Evolutionary conservation across 345 rosid species (phyloP), one percentile per base, ranked within the genome.

Genomic region (Sonneratia alba): DNA sequence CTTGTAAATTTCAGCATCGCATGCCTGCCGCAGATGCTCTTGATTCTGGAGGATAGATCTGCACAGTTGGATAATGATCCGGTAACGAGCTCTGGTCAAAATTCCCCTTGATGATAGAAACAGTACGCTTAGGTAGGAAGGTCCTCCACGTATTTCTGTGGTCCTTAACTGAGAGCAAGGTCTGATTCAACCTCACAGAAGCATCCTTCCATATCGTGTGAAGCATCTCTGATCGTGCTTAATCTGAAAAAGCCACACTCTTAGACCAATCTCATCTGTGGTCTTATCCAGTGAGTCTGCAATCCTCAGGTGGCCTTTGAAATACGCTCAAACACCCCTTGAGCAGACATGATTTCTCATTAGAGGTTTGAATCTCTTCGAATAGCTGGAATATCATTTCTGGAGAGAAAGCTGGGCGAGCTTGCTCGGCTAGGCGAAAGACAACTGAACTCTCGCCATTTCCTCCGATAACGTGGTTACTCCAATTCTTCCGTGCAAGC

Each of bases 131-230:
- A n/a, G 47, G 67, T 22, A 81, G 74, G 21, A 72, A 72, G 14
- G 70, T 79, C 49, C 42, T 59, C 55, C 66, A 14, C 2, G 75
- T 79, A 55, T 56, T 0, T 69, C 76, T 61, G n/a, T 78, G 75
- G 24, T 68, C 68, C 18, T 74, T 70, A 0, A 67, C 42, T 1
- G 73, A 64, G 59, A 74, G 83, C 27, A 67, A n/a, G n/a, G 79
- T 73, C 53, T 27, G 68, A 82, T n/a, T 79, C 85, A 61, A n/a
- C n/a, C n/a, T n/a, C n/a, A 79, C 83, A 19, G 79, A 62, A 72
- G 65, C 73, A 74, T 82, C 85, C 85, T 73, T 82, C 81, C 27
- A 75, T 79, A 34, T 73, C 72, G 43, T 77, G 73, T 42, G 81
- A 77, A 37, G 73, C 71, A 7, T 82, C 78, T 71, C 83, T 68